phyloP scores from a whole-genome alignment of 805 yeast genomes.

The Spathaspora boniae region DNA sequence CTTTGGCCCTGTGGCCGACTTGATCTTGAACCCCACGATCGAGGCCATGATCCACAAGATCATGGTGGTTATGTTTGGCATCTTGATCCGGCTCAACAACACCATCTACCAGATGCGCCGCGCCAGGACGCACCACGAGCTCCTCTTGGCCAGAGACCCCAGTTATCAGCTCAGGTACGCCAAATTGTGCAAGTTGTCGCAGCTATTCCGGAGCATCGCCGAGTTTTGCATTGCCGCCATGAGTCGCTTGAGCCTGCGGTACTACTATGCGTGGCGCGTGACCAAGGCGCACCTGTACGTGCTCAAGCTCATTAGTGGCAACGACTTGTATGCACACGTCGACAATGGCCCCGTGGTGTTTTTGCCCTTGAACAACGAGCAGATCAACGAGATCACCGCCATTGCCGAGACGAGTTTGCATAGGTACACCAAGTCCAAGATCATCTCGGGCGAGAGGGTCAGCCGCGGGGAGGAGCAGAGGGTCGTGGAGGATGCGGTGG shows the following conservation, averaged over 20 bases:
- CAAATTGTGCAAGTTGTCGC: slow-evolving; percentile 23
- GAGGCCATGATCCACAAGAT: slow-evolving; percentile 24
- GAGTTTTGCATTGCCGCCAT: slow-evolving; percentile 22
- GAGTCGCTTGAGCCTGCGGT: slow-evolving; percentile 49
- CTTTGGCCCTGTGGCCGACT: slow-evolving; percentile 42
- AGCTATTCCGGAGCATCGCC: slow-evolving; percentile 14
- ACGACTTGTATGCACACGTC: slow-evolving; percentile 21
- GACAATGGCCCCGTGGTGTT: slow-evolving; percentile 10
- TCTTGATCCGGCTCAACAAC: slow-evolving; percentile 22
- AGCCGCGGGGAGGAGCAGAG: too few species aligned
- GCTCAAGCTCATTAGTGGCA: slow-evolving; percentile 28
- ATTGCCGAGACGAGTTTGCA: slow-evolving; percentile 16
- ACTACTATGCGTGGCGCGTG: slow-evolving; percentile 67
- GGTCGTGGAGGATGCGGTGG: too few species aligned
- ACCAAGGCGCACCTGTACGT: slow-evolving; percentile 52
- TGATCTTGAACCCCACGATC: slow-evolving; percentile 39
- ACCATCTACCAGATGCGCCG: slow-evolving; percentile 19
- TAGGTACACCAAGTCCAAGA: slow-evolving; percentile 9
- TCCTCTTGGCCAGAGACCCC: slow-evolving; percentile 13
- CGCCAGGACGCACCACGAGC: slow-evolving; percentile 16
- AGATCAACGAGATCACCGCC: slow-evolving; percentile 25
- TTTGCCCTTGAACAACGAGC: slow-evolving; percentile 14
- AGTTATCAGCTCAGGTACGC: slow-evolving; percentile 18
- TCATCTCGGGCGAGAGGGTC: too few species aligned
- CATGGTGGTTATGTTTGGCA: slow-evolving; percentile 23